These are phyloP conservation scores for Phytophthora capsici DNA, from an alignment of 352 stramenopile genomes.

Conservation along the genomic window DNA sequence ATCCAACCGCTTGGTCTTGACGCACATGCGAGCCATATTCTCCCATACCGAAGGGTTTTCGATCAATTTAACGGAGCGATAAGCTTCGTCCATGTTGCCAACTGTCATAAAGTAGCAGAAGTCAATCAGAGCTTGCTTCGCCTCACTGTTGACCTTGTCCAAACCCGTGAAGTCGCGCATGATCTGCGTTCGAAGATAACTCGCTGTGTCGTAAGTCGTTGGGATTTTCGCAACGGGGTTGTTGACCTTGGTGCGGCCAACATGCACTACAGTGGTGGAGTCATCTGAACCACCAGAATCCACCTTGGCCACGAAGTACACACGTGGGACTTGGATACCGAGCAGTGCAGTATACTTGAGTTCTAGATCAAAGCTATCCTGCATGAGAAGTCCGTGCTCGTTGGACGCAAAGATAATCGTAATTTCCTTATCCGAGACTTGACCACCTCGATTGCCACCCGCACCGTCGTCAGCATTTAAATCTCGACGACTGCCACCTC, in stretches of 20 bases:
- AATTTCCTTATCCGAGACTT: slow-evolving; percentile 83
- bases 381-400: slow-evolving; percentile 91
- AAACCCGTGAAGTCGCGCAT: slow-evolving; percentile 95
- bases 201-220: slow-evolving; percentile 42
- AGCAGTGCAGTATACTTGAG: slow-evolving; percentile 83
- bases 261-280: slow-evolving; percentile 45
- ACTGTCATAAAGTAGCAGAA: slow-evolving; percentile 96
- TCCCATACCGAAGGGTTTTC: slow-evolving; percentile 94
- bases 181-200: slow-evolving; percentile 75
- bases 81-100: slow-evolving; percentile 96
- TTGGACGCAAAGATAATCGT: slow-evolving; percentile 93
- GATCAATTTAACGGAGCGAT: slow-evolving; percentile 93
- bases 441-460: slow-evolving; percentile 25
- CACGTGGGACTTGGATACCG: slow-evolving; percentile 83
- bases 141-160: slow-evolving; percentile 89
- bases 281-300: slow-evolving; percentile 50
- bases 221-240: slow-evolving; percentile 27
- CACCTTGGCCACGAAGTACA: slow-evolving; percentile 75
- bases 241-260: slow-evolving; percentile 40
- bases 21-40: slow-evolving; percentile 97
- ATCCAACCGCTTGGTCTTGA: slow-evolving; percentile 95
- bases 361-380: slow-evolving; percentile 90
- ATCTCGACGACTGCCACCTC: slow-evolving; percentile 20
- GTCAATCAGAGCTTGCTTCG: slow-evolving; percentile 90
- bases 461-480: slow-evolving; percentile 22